Conservation (phyloP, 31 red algal genomes). For the Porphyra umbilicalis region DNA sequence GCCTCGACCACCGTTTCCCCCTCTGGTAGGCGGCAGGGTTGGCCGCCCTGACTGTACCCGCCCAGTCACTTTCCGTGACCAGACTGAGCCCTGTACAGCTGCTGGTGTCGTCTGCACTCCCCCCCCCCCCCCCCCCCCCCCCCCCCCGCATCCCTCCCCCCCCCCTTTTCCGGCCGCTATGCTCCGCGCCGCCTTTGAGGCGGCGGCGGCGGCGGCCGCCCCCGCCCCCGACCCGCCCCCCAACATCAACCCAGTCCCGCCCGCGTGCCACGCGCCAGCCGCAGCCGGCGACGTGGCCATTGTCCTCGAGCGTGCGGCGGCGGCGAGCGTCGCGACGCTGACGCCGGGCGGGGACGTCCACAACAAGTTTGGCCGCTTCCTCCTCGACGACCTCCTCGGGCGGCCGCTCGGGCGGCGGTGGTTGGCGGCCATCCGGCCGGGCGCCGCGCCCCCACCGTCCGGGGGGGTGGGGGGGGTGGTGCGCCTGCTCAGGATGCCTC, state of each 20-base stretch:
- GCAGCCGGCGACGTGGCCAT: neutral
- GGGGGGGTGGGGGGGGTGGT: too few species aligned
- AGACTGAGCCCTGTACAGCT: too few species aligned
- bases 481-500: neutral
- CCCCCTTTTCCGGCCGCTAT: neutral
- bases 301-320: neutral
- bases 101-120: too few species aligned
- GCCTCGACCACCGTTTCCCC: too few species aligned
- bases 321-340: slow-evolving; percentile 6
- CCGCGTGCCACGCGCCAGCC: neutral
- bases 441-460: neutral
- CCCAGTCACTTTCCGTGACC: too few species aligned
- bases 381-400: slow-evolving; percentile 29
- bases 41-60: too few species aligned
- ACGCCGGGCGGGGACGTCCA: slow-evolving; percentile 12
- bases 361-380: slow-evolving; percentile 81
- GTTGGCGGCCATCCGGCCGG: slow-evolving; percentile 11
- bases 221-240: neutral
- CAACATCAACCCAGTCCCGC: neutral
- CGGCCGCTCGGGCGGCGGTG: slow-evolving; percentile 47
- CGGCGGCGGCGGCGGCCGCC: neutral
- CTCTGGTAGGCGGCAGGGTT: too few species aligned
- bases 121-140: neutral
- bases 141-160: neutral
- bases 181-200: neutral